phyloP scores from a whole-genome alignment of 768 basidiomycete genomes.

The Fistulinella prunicolor region DNA sequence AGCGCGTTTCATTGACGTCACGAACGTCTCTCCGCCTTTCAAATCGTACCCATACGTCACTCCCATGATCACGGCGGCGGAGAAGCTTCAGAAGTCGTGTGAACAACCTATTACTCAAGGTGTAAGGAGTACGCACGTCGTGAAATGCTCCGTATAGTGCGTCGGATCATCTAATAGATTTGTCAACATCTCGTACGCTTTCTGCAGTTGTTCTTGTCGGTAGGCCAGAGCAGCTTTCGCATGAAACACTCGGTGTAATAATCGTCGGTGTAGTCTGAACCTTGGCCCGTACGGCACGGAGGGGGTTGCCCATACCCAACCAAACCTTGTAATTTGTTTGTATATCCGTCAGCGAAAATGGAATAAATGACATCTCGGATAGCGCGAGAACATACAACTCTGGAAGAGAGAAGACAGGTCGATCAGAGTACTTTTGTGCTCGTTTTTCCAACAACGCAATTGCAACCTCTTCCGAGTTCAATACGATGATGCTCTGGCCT shows the following conservation, averaged over 20 bases:
- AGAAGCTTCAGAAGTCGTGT: too few species aligned
- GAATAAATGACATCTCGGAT: neutral
- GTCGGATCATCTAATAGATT: conserved; percentile 10
- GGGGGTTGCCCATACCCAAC: conserved; percentile 13
- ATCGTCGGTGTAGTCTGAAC: conserved; percentile 22
- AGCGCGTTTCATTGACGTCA: conserved; percentile 9
- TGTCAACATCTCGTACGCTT: conserved; percentile 8
- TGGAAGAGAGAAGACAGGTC: conserved; percentile 1
- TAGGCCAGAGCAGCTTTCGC: conserved; percentile 9
- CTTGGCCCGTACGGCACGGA: conserved; percentile 19
- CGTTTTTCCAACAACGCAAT: conserved; percentile 51
- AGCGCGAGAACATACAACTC: conserved; percentile 4
- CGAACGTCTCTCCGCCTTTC: conserved; percentile 1
- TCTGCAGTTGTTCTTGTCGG: conserved; percentile 15
- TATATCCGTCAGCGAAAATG: neutral
- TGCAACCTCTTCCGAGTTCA: conserved; percentile 46
- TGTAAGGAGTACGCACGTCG: conserved; percentile 9
- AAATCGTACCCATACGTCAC: conserved; percentile 18
- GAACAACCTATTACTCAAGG: too few species aligned
- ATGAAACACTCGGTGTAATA: conserved; percentile 20
- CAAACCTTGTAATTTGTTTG: conserved; percentile 22
- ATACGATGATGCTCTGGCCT: conserved; percentile 45
- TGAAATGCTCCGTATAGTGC: conserved; percentile 8
- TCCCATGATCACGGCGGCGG: conserved; percentile 8
- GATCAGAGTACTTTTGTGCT: conserved; percentile 47